Conservation (phyloP, 78 protist species). For the Guillardia theta region DNA sequence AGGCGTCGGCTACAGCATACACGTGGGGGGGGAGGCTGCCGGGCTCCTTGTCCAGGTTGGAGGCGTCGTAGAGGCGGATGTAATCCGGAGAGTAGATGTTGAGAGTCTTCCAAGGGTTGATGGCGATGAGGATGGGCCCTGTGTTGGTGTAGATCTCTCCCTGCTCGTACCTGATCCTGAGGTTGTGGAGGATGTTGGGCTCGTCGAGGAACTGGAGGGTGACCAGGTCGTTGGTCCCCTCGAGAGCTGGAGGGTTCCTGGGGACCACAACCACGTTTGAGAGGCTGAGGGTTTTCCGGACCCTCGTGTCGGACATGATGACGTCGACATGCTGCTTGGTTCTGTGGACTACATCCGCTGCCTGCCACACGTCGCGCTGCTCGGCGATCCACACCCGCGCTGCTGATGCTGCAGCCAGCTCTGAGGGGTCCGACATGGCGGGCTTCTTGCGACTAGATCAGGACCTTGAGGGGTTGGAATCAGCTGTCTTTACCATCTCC, state of each 20-base stretch:
- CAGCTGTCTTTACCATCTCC: too few relatives aligned
- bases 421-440: too few relatives aligned
- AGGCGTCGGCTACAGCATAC: constrained; percentile 71
- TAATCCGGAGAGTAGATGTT: constrained; percentile 10
- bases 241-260: not conserved
- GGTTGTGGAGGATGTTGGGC: constrained; percentile 24
- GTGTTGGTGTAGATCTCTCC: constrained; percentile 74
- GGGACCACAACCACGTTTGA: not conserved
- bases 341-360: not conserved
- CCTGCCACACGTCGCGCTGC: too few relatives aligned
- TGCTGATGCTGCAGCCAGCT: too few relatives aligned
- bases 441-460: too few relatives aligned
- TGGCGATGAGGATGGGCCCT: constrained; percentile 66
- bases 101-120: constrained; percentile 74
- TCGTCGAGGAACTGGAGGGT: constrained; percentile 12
- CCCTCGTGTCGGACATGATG: not conserved
- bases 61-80: constrained; percentile 53
- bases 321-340: not conserved
- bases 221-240: not conserved
- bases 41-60: not conserved
- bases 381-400: too few relatives aligned
- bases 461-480: too few relatives aligned
- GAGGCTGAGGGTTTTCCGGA: not conserved
- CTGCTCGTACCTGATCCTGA: not conserved
- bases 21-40: constrained; percentile 72